These are phyloP conservation scores for Boletus rufocinnamomeus DNA, from an alignment of 768 basidiomycete genomes.

Conservation along the genomic window DNA sequence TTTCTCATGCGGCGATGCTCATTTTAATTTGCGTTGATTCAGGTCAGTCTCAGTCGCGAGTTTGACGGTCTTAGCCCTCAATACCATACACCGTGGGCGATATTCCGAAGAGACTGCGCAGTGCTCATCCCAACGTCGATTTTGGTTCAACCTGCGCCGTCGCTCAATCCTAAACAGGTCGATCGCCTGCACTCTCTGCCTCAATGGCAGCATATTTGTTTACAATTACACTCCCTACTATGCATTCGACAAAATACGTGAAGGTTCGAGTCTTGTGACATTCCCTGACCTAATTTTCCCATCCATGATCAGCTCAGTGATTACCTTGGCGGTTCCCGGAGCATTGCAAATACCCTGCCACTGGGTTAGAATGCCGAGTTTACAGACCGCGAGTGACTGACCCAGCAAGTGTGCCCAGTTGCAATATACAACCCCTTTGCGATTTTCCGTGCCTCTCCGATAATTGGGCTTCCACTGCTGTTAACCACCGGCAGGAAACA, in stretches of 20 bases:
- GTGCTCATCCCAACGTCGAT: background rate
- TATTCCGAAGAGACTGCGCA: too few species aligned
- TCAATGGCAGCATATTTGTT: background rate
- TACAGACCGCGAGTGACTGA: slow-evolving; percentile 36
- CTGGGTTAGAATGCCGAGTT: slow-evolving; percentile 7
- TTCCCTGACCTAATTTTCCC: slow-evolving; percentile 62
- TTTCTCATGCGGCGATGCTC: too few species aligned
- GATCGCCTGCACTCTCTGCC: background rate
- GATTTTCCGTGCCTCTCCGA: slow-evolving; percentile 60
- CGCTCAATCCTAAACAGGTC: background rate
- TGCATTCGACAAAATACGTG: slow-evolving; percentile 33
- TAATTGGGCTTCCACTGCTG: slow-evolving; percentile 60
- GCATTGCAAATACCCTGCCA: slow-evolving; percentile 75
- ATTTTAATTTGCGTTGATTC: too few species aligned
- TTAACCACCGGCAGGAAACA: slow-evolving; percentile 76
- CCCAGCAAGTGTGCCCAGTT: slow-evolving; percentile 82
- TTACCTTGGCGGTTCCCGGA: slow-evolving; percentile 76
- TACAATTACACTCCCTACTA: background rate
- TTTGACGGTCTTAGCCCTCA: background rate
- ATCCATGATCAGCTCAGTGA: slow-evolving; percentile 72
- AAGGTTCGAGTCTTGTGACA: slow-evolving; percentile 49
- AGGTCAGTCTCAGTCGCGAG: too few species aligned
- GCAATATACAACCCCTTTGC: slow-evolving; percentile 70
- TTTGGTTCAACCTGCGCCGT: background rate
- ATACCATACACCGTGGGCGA: too few species aligned